Conservation (phyloP, 768 basidiomycete species). For the Amyloporia xantha region DNA sequence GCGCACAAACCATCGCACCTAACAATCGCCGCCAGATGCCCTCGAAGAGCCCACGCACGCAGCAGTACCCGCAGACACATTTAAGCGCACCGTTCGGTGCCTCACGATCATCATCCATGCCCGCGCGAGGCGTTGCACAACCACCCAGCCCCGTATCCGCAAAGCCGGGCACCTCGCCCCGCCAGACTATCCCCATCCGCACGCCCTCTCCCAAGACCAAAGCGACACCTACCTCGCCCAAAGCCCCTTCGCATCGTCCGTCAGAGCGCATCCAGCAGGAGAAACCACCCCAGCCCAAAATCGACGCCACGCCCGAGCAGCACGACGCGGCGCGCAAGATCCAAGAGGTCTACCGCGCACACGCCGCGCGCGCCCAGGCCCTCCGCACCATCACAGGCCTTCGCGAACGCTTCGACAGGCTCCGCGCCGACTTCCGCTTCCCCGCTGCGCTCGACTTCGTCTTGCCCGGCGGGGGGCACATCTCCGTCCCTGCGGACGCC, state of each 20-base stretch:
- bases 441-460: slow-evolving; percentile 44
- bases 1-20: neutral
- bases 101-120: slow-evolving; percentile 1
- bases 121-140: neutral
- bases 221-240: neutral
- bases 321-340: slow-evolving; percentile 35
- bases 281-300: neutral
- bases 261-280: neutral
- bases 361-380: slow-evolving; percentile 26
- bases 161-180: neutral
- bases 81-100: neutral
- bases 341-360: slow-evolving; percentile 40
- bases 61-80: slow-evolving; percentile 7
- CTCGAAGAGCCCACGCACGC: slow-evolving; percentile 3
- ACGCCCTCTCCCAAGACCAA: slow-evolving; percentile 3
- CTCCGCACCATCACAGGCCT: slow-evolving; percentile 35
- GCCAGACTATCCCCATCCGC: slow-evolving; percentile 4
- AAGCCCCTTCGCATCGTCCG: neutral
- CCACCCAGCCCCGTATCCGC: neutral
- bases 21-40: neutral
- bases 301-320: slow-evolving; percentile 12
- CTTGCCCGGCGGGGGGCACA: neutral
- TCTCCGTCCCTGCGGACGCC: slow-evolving; percentile 25
- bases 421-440: slow-evolving; percentile 37
- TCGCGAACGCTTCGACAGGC: slow-evolving; percentile 35